Evolutionary conservation across 345 rosid species (phyloP), one percentile per base, ranked within the genome.

Genomic region (Psidium friedrichsthalianum): DNA sequence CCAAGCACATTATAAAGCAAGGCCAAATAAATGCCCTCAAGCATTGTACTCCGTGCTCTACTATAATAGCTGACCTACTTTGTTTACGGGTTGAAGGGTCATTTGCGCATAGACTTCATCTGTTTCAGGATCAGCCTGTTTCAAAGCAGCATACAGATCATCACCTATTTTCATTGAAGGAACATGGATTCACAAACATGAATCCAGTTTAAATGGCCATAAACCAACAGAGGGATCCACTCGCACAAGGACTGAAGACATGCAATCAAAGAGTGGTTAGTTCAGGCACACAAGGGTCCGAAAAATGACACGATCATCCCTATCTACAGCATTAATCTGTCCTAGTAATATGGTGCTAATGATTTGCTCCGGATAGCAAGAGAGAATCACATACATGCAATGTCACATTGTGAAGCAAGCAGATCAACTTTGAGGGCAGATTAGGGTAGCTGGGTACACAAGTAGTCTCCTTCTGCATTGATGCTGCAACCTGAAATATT

Each of bases 91-190:
- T 87, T 93, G 97, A 81, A 94, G 95, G 42, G 95, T 93, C 97
- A 94, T 94, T 87, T 94, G 97, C 8, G 97, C 95, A 88, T 94
- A 94, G 84, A 94, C 95, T 86, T 94, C 97, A 83, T 94, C 97
- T 32, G 94, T 93, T 90, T 94, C 97, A 14, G 86, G 87, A 87
- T 94, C 97, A 88, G 95, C 97, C 97, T 94, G 92, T 82, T 85
- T 69, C 80, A 91, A 80, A 57, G 84, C 22, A 84, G 51, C 59
- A 57, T 25, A 83, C 58, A 36, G n/a, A 56, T 69, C 47, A 82
- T 78, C 61, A 32, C 83, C 57, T 47, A 69, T 36, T 36, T 32
- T 29, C 52, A 29, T 36, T 25, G 15, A 29, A 47, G 44, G 84
- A 57, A 18, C 54, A 69, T 36, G 47, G 78, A 69, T 69, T 69